Percentiles rank a stretch among this genome's conserved stretches.
Conservation (phyloP, 2,329 filamentous ascomycete genomes). For the Aquanectria penicillioides region DNA sequence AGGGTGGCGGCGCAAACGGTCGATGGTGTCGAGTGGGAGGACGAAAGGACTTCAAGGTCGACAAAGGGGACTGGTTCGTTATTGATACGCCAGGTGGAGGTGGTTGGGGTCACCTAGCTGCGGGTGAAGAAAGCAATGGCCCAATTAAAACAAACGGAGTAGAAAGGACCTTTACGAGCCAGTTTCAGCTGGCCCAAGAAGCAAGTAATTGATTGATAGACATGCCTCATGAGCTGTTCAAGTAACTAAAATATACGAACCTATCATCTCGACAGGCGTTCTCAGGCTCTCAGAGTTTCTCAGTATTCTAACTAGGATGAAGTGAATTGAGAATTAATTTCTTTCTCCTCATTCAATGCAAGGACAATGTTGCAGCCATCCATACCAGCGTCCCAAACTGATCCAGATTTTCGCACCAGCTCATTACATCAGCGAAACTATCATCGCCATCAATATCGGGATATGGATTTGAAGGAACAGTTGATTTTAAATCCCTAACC, state of each 20-base stretch:
- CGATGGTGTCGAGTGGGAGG: slow-evolving; percentile 11
- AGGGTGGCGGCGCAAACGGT: not conserved
- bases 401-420: slow-evolving; percentile 23
- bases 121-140: not conserved
- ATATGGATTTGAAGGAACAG: not conserved
- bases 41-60: slow-evolving; percentile 9
- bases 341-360: no score
- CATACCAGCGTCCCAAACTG: slow-evolving; percentile 19
- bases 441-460: not conserved
- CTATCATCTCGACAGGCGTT: no score
- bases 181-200: slow-evolving; percentile 5
- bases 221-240: no score
- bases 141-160: not conserved
- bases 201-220: no score
- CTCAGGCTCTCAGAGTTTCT: no score
- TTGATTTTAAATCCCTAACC: not conserved
- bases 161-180: not conserved
- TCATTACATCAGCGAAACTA: not conserved
- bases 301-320: no score
- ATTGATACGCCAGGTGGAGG: slow-evolving; percentile 19
- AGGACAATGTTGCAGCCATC: slow-evolving; percentile 19
- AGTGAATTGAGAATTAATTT: no score
- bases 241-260: no score
- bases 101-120: slow-evolving; percentile 3
- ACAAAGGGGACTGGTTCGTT: slow-evolving; percentile 7